phyloP scores from a whole-genome alignment of 805 yeast species.

The Novakomyces olei region DNA sequence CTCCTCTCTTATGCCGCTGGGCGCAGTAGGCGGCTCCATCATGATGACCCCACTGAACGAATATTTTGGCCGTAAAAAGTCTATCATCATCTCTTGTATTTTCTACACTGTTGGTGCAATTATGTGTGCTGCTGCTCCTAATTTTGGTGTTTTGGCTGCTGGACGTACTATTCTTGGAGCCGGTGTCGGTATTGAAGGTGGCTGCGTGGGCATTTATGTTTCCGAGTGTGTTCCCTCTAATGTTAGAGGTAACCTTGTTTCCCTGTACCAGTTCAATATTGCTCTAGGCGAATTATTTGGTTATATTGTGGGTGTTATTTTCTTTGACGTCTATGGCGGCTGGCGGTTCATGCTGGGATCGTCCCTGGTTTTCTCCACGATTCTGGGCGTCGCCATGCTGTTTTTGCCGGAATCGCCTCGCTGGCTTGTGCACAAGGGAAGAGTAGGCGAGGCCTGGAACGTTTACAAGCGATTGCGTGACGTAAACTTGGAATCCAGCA shows the following conservation, averaged over 20 bases:
- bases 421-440: constrained; percentile 35
- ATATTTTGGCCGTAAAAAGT: constrained; percentile 30
- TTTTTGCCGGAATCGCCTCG: constrained; percentile 62
- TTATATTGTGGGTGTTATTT: constrained; percentile 43
- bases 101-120: constrained; percentile 38
- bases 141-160: constrained; percentile 4
- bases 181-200: constrained; percentile 60
- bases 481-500: constrained; percentile 20
- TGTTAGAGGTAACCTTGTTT: constrained; percentile 57
- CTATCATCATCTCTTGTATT: constrained; percentile 37
- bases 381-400: constrained; percentile 36
- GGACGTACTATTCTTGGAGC: constrained; percentile 21
- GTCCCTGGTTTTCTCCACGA: constrained; percentile 44
- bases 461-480: constrained; percentile 38
- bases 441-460: constrained; percentile 34
- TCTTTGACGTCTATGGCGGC: constrained; percentile 45
- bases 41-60: constrained; percentile 37
- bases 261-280: constrained; percentile 48
- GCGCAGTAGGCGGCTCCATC: constrained; percentile 43
- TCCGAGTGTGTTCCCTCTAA: constrained; percentile 60
- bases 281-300: constrained; percentile 49
- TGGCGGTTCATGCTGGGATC: constrained; percentile 46
- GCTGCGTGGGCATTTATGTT: constrained; percentile 57
- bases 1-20: constrained; percentile 42
- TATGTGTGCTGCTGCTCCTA: constrained; percentile 5